Evolutionary conservation across 163 green algal genomes (phyloP), one percentile per base, ranked within the genome.

Genomic region (Picocystis sp.): DNA sequence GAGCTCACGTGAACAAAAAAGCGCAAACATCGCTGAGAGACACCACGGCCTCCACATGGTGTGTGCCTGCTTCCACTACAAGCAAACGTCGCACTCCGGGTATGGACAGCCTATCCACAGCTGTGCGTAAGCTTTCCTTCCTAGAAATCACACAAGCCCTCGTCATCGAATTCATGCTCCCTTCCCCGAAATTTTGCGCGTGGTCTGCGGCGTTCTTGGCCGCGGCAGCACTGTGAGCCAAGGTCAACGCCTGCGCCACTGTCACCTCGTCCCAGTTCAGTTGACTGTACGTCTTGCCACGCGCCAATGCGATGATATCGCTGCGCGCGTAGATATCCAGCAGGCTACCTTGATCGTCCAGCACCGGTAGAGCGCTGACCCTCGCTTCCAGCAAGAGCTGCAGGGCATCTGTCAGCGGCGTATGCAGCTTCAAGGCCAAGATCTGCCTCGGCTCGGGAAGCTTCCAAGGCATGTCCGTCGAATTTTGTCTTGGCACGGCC

Each of bases 181-280:
- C 29, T 38, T 38, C 29, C 29, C 29, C 29, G 29, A 38, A 38
- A 38, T 38, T 38, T 38, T 38, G 29, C 29, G 8, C 8, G 29
- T 38, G 29, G 29, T 38, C 29, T 38, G 29, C 29, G 8, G 29
- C 29, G 29, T 38, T 38, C 29, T 38, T 38, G 29, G 29, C 29
- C 3, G 29, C 29, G 5, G 29, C 29, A 38, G 29, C 29, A 38
- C 29, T 24, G 10, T 54, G 21, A 23, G 21, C 21, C 19, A 24
- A 50, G 12, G 25, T 15, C 33, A 62, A 33, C 1, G 55, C 55
- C 41, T 54, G n/a, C 43, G 69, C 43, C 48, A 94, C 84, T 19
- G 79, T 92, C 9, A 94, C 77, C 48, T 94, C 83, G 61, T 94
- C 84, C 69, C 76, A 87, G 63, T 94, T 82, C 58, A 94, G 71